Evolutionary conservation across 768 basidiomycete genomes (phyloP).

Genomic region (Lactifluus subvellereus): DNA sequence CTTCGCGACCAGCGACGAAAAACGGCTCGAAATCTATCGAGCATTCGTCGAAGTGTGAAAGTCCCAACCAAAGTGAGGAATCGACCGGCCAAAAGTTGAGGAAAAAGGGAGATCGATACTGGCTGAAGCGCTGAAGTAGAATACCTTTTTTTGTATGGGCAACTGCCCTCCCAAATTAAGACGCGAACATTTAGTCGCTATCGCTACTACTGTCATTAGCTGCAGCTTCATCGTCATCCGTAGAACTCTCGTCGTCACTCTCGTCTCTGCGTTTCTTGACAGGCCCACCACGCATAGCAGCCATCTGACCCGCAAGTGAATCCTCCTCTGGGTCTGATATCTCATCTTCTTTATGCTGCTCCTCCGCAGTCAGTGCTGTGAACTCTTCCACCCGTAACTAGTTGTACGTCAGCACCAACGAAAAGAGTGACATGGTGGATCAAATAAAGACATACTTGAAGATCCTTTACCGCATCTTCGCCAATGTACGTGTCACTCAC

Average conservation of each 20-base stretch:
- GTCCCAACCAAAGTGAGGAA: neutral
- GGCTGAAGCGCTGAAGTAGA: neutral
- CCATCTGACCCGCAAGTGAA: slow-evolving; percentile 95
- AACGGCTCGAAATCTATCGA: slow-evolving; percentile 50
- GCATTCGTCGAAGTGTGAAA: slow-evolving; percentile 53
- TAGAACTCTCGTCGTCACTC: slow-evolving; percentile 49
- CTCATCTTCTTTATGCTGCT: slow-evolving; percentile 72
- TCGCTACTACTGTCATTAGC: slow-evolving; percentile 49
- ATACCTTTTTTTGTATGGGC: neutral
- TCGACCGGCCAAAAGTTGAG: neutral
- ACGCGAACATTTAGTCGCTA: slow-evolving; percentile 36
- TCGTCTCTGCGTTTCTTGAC: slow-evolving; percentile 60
- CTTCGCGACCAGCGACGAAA: slow-evolving; percentile 27
- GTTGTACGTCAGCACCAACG: neutral
- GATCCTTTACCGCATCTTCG: slow-evolving; percentile 63
- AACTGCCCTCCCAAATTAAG: slow-evolving; percentile 4
- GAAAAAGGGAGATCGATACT: neutral
- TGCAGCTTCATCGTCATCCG: slow-evolving; percentile 46
- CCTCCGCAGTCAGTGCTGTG: slow-evolving; percentile 49
- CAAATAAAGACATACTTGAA: slow-evolving; percentile 50
- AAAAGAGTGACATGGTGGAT: neutral
- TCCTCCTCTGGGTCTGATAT: slow-evolving; percentile 99
- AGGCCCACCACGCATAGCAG: slow-evolving; percentile 81
- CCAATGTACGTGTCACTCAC: slow-evolving; percentile 88
- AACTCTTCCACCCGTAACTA: slow-evolving; percentile 83